phyloP scores from a whole-genome alignment of 768 basidiomycete species.

The Hirschioporus abietinus region DNA sequence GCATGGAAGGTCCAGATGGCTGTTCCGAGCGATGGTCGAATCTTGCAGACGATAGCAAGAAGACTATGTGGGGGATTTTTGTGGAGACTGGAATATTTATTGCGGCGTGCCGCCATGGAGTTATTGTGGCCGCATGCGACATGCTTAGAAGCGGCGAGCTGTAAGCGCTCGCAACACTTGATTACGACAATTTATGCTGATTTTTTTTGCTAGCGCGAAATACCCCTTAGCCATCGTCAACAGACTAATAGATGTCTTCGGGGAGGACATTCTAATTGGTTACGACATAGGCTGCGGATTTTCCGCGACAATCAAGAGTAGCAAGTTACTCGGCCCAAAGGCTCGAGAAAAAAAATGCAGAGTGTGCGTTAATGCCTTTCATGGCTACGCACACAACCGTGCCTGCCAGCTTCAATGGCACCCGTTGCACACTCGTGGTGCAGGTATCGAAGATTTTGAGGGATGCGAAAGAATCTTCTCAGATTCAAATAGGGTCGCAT shows the following conservation, averaged over 20 bases:
- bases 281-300: slow-evolving; percentile 26
- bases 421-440: slow-evolving; percentile 20
- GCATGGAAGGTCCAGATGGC: neutral
- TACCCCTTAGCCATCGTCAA: slow-evolving; percentile 19
- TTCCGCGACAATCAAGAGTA: slow-evolving; percentile 11
- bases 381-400: slow-evolving; percentile 25
- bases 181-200: neutral
- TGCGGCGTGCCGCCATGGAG: slow-evolving; percentile 18
- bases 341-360: slow-evolving; percentile 7
- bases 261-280: slow-evolving; percentile 13
- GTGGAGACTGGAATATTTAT: slow-evolving; percentile 17
- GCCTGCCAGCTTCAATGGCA: slow-evolving; percentile 25
- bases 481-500: slow-evolving; percentile 20
- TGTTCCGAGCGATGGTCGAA: slow-evolving; percentile 17
- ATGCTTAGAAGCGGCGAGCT: slow-evolving; percentile 24
- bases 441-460: slow-evolving; percentile 24
- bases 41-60: slow-evolving; percentile 14
- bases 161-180: slow-evolving; percentile 12
- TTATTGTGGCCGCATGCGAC: slow-evolving; percentile 16
- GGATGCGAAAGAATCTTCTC: slow-evolving; percentile 23
- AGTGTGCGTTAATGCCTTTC: slow-evolving; percentile 23
- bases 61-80: slow-evolving; percentile 20
- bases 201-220: slow-evolving; percentile 14
- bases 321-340: slow-evolving; percentile 13
- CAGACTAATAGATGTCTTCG: slow-evolving; percentile 15